phyloP scores from a whole-genome alignment of 306 rosid species.

The Nissolia schottii region DNA sequence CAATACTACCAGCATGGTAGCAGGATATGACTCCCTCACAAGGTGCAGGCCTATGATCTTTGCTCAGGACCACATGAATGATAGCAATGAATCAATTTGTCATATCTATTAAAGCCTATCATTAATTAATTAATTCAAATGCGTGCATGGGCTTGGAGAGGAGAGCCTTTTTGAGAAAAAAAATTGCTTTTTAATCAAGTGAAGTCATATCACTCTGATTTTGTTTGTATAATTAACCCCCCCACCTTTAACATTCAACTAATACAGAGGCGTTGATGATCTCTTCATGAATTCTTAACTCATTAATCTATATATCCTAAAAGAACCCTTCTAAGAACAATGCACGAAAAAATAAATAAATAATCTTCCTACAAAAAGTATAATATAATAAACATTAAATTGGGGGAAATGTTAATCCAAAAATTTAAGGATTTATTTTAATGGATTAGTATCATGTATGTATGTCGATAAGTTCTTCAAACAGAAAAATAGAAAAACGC shows the following conservation, averaged over 20 bases:
- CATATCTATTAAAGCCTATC: not conserved
- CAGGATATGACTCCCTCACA: constrained; percentile 18
- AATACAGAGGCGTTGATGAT: not conserved
- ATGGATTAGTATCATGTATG: not conserved
- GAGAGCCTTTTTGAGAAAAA: not conserved
- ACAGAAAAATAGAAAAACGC: not conserved
- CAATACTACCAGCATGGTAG: constrained; percentile 37
- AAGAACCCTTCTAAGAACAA: not conserved
- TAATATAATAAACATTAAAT: not conserved
- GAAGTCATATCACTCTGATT: constrained; percentile 2
- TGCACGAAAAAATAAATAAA: not conserved
- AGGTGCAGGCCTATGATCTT: not conserved
- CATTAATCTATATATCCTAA: not conserved
- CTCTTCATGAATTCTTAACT: not conserved
- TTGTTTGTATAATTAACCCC: not conserved
- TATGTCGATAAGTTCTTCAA: not conserved
- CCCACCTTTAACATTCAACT: not conserved
- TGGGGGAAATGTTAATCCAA: not conserved
- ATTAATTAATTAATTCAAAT: constrained; percentile 15
- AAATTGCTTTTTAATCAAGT: not conserved
- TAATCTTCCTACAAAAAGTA: not conserved
- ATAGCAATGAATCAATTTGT: not conserved
- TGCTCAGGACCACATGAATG: constrained; percentile 28
- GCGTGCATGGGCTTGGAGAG: not conserved
- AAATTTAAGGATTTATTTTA: not conserved